These are phyloP conservation scores for Primulina eburnea DNA, from an alignment of 257 asterid species.

Conservation along the genomic window DNA sequence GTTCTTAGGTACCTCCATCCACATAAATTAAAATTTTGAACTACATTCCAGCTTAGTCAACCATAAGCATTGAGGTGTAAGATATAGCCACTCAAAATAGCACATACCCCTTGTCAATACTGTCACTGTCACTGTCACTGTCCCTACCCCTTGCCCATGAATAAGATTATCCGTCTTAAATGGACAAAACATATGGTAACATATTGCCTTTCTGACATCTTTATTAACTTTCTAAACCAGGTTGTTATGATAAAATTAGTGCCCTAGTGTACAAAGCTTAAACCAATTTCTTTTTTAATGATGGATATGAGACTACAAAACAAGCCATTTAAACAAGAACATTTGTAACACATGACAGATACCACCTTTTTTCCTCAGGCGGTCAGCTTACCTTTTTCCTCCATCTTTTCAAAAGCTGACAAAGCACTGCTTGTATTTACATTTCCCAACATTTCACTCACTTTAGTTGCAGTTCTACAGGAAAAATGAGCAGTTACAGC, in stretches of 20 bases:
- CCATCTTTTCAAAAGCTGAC: slow-evolving; percentile 98
- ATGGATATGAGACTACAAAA: too few relatives aligned
- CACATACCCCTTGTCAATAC: too few relatives aligned
- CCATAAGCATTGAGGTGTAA: too few relatives aligned
- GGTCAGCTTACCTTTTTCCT: slow-evolving; percentile 72
- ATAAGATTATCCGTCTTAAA: background rate
- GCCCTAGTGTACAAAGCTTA: background rate
- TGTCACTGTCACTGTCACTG: too few relatives aligned
- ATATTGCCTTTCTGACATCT: background rate
- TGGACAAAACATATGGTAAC: background rate
- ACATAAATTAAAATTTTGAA: too few relatives aligned
- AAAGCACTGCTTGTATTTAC: slow-evolving; percentile 96
- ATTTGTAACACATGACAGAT: background rate
- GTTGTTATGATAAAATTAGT: slow-evolving; percentile 7
- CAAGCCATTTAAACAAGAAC: background rate
- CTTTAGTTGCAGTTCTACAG: slow-evolving; percentile 89
- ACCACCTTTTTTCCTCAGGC: background rate
- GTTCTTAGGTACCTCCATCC: too few relatives aligned
- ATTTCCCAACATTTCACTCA: slow-evolving; percentile 92
- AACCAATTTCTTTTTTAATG: background rate
- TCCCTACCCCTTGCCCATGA: too few relatives aligned
- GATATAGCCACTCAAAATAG: too few relatives aligned
- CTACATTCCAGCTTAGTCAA: too few relatives aligned
- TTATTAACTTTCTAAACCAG: background rate
- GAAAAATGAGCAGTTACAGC: slow-evolving; percentile 23